A percentile compares a stretch with the other conserved stretches of the same genome.
These are phyloP conservation scores for Talaromyces albobiverticillius DNA, from an alignment of 2,329 filamentous ascomycete species.

Conservation along the genomic window DNA sequence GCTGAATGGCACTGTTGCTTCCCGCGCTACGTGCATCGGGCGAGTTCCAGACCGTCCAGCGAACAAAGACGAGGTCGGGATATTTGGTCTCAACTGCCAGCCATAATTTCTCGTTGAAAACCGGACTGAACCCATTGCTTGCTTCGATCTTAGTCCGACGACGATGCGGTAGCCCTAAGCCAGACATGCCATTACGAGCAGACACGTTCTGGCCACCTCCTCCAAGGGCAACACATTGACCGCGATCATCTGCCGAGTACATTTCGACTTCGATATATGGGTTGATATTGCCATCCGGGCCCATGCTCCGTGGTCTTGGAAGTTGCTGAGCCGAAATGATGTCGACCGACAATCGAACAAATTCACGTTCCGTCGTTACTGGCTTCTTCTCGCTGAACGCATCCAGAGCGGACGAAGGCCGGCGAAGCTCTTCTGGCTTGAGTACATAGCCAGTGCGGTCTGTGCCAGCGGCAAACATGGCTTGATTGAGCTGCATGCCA, in stretches of 20 bases:
- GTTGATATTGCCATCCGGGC: conserved; percentile 74
- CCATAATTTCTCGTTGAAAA: conserved; percentile 75
- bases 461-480: conserved; percentile 89
- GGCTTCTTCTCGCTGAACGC: conserved; percentile 28
- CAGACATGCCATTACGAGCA: conserved; percentile 61
- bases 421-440: conserved; percentile 80
- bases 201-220: conserved; percentile 66
- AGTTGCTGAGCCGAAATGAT: conserved; percentile 94
- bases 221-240: conserved; percentile 66
- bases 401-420: conserved; percentile 22
- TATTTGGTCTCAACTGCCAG: conserved; percentile 90
- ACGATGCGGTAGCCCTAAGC: conserved; percentile 69
- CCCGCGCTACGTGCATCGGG: conserved; percentile 69
- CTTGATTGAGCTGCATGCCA: conserved; percentile 92
- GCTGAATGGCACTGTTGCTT: conserved; percentile 59
- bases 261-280: conserved; percentile 95
- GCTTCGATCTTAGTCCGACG: conserved; percentile 75
- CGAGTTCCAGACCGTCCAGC: conserved; percentile 87
- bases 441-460: conserved; percentile 90
- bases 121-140: conserved; percentile 91
- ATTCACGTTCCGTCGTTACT: conserved; percentile 70
- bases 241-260: conserved; percentile 89
- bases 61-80: conserved; percentile 87
- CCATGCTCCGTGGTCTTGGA: conserved; percentile 73
- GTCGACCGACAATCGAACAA: conserved; percentile 80